Percentiles rank a stretch among this genome's conserved stretches.
phyloP scores from a whole-genome alignment of 345 rosid genomes.

The Populus tremula region DNA sequence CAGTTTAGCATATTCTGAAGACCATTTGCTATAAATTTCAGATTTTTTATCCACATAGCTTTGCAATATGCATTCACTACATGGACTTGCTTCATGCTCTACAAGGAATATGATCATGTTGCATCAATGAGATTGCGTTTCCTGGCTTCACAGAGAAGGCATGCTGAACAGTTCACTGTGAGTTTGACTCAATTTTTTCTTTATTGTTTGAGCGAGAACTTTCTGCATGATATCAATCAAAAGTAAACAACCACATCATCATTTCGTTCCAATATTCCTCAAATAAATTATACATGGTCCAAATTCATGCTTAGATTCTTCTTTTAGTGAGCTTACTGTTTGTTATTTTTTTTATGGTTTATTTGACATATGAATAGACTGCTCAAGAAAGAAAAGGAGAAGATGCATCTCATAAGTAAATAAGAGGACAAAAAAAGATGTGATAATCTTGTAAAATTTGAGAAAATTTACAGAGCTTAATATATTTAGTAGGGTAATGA shows the following conservation, averaged over 20 bases:
- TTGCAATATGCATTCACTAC: constrained; percentile 74
- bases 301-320: not conserved
- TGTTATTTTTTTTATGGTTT: not conserved
- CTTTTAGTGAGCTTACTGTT: not conserved
- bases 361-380: not conserved
- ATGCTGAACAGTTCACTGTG: constrained; percentile 90
- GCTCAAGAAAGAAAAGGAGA: not conserved
- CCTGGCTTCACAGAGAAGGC: constrained; percentile 73
- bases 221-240: constrained; percentile 2
- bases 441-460: not conserved
- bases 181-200: constrained; percentile 33
- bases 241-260: not conserved
- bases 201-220: not conserved
- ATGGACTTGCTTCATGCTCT: constrained; percentile 92
- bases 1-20: not conserved
- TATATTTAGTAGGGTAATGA: not conserved
- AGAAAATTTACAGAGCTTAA: not conserved
- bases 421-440: not conserved
- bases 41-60: constrained; percentile 90
- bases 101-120: constrained; percentile 73
- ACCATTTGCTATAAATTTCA: constrained; percentile 31
- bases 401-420: not conserved
- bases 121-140: constrained; percentile 78
- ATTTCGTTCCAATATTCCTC: not conserved
- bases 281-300: not conserved